Evolutionary conservation across 441 rosid genomes (phyloP), one percentile per base, ranked within the genome.

Genomic region (Pelargonium fulgidum): DNA sequence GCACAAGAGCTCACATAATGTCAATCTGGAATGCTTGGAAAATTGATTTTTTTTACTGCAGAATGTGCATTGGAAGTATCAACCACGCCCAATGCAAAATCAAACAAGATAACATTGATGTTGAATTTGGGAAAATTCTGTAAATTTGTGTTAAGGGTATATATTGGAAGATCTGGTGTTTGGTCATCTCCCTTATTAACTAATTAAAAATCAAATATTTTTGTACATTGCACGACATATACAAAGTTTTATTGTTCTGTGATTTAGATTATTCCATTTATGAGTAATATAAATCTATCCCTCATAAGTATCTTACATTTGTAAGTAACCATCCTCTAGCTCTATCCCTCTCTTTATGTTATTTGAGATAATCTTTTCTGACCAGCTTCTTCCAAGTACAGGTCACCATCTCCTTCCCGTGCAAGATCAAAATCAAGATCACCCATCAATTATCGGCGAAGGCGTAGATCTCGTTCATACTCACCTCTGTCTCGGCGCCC

Each of bases 401-500:
- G 99, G 85, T 92, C 97, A 20, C 96, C 96, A 70, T 88, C 97
- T 24, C 68, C 77, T 14, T 81, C 96, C 71, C 83, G 70, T 73
- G 87, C 87, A 22, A 88, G 87, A 78, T 86, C 96, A 24, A 90
- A 78, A 81, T 90, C 96, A 0, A 82, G 81, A 68, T 94, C 97
- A 63, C 99, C 97, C 13, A 72, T 83, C 41, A 84, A 71, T 75
- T 86, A 84, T 76, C 81, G 85, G 67, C 81, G 77, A 76, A 88
- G 85, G 72, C 76, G 75, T 66, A 86, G 89, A 77, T 90, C 97
- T 73, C 87, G 85, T 29, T 74, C 97, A 64, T 86, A 81, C 71
- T 90, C 96, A 3, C 93, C 96, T 74, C 84, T 83, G 0, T 70
- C 82, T 58, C 91, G 81, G 33, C 79, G 68, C 65, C 84, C 72